Percentiles rank a stretch among this genome's conserved stretches.
Conservation (phyloP, 2,329 filamentous ascomycete genomes). For the Lachnellula arida region DNA sequence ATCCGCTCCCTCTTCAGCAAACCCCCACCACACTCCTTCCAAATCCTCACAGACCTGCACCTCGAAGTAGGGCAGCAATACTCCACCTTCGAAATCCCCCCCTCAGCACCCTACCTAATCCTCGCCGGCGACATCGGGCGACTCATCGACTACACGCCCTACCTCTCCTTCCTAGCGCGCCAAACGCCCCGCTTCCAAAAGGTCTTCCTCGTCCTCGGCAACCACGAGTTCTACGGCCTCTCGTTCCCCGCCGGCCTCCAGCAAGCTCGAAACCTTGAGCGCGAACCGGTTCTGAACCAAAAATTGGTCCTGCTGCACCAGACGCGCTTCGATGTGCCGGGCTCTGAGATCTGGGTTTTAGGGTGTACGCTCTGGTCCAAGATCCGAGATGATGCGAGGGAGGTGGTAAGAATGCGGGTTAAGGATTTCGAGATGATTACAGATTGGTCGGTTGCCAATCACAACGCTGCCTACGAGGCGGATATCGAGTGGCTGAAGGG, state of each 20-base stretch:
- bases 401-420: slow-evolving; percentile 9
- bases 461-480: slow-evolving; percentile 3
- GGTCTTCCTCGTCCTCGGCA: slow-evolving; percentile 43
- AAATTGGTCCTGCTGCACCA: slow-evolving; percentile 38
- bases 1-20: slow-evolving; percentile 4
- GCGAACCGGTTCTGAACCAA: slow-evolving; percentile 3
- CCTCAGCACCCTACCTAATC: slow-evolving; percentile 40
- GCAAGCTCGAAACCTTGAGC: slow-evolving; percentile 6
- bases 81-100: slow-evolving; percentile 36
- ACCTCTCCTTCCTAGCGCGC: slow-evolving; percentile 3
- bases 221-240: slow-evolving; percentile 37
- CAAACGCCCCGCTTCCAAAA: slow-evolving; percentile 35
- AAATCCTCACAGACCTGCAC: slow-evolving; percentile 39
- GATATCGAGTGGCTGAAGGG: slow-evolving; percentile 37
- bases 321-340: slow-evolving; percentile 35
- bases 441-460: slow-evolving; percentile 9
- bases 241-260: slow-evolving; percentile 18
- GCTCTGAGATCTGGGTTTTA: slow-evolving; percentile 37
- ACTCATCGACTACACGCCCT: slow-evolving; percentile 33
- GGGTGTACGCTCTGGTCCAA: slow-evolving; percentile 48
- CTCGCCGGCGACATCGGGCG: slow-evolving; percentile 47
- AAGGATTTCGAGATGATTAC: slow-evolving; percentile 13
- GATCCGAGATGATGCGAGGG: slow-evolving; percentile 35
- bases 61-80: slow-evolving; percentile 38
- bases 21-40: slow-evolving; percentile 2